Base-by-base conservation (phyloP, 108 stramenopile species). In the Licmophora abbreviata region DNA sequence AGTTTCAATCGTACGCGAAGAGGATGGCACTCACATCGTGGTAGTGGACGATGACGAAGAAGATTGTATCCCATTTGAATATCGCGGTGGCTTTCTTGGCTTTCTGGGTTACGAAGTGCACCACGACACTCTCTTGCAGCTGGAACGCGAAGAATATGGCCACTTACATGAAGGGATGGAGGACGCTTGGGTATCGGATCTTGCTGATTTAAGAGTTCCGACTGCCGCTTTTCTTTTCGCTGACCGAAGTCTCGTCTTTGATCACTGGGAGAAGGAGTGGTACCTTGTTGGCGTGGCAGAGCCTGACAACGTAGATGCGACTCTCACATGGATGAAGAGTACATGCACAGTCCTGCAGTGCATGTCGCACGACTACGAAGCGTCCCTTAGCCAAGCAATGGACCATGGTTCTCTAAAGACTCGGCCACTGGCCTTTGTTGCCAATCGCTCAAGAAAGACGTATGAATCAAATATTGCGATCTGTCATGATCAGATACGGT, bases 31-130 rank as follows among this genome's bases (percentile, higher is more conserved):
- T 44, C 37, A 58, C 20, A 44, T 63, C 12, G 61, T 29, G 46
- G 43, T 57, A 40, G 37, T 21, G 23, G 1, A 1, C 24, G 42
- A 44, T 45, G 8, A 56, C 57, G 26, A 48, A 14, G 54, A 55
- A 32, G 32, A 22, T 17, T 3, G 21, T 7, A 17, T 80, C 25
- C 81, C 83, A 7, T 89, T 89, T 54, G 58, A 77, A 25, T 89
- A 77, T 54, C 83, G 83, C 7, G 88, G 88, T 42, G 88, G 88
- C 9, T 81, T 81, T 61, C 68, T 90, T 20, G 88, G 88, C 14
- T 85, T 73, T 54, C 59, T 90, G 26, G 80, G 83, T 0, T 90
- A 90, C 49, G 88, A 90, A 66, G 79, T 83, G 7, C 72, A 83
- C 5, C 77, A 81, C 59, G 81, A 83, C 51, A 77, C 77, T 20